A percentile compares a stretch with the other conserved stretches of the same genome.
Conservation (phyloP, 495 filamentous ascomycete species). For the Parmelia sp. region DNA sequence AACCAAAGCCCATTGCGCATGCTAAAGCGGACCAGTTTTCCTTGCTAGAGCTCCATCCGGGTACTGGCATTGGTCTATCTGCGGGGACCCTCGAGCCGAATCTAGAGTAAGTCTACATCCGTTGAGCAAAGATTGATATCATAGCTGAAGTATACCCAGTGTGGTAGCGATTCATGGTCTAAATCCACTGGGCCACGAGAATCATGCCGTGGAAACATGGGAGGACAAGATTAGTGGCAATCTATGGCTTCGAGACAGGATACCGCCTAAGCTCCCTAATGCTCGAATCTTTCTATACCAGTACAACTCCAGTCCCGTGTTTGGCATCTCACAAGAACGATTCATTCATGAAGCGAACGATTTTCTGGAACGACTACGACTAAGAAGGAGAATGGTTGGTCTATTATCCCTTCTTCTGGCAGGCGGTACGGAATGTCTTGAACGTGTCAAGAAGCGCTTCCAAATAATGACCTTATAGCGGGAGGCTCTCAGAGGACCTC, state of each 20-base stretch:
- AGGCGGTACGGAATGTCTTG: no score
- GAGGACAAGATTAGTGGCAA: not conserved
- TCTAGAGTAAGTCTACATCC: not conserved
- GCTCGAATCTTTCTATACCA: conserved; percentile 14
- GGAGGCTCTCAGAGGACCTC: no score
- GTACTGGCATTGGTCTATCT: not conserved
- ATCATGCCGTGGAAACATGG: conserved; percentile 9
- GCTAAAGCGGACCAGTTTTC: not conserved
- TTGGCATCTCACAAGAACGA: not conserved
- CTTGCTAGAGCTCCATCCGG: not conserved
- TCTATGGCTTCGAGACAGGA: conserved; percentile 17
- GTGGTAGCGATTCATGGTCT: conserved; percentile 15
- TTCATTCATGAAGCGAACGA: conserved; percentile 11
- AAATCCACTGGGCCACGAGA: conserved; percentile 2
- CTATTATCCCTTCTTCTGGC: not conserved
- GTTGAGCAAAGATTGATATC: not conserved
- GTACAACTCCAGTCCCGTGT: conserved; percentile 13
- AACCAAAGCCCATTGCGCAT: no score
- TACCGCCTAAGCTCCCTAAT: conserved; percentile 3
- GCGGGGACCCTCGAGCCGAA: not conserved
- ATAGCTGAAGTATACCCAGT: conserved; percentile 4
- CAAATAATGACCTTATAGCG: no score
- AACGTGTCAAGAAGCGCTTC: no score
- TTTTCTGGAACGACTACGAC: conserved; percentile 8
- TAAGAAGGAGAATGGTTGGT: conserved; percentile 1